Base-by-base conservation (phyloP, 2,329 filamentous ascomycete species). In the Neophaeococcomyces mojaviensis region DNA sequence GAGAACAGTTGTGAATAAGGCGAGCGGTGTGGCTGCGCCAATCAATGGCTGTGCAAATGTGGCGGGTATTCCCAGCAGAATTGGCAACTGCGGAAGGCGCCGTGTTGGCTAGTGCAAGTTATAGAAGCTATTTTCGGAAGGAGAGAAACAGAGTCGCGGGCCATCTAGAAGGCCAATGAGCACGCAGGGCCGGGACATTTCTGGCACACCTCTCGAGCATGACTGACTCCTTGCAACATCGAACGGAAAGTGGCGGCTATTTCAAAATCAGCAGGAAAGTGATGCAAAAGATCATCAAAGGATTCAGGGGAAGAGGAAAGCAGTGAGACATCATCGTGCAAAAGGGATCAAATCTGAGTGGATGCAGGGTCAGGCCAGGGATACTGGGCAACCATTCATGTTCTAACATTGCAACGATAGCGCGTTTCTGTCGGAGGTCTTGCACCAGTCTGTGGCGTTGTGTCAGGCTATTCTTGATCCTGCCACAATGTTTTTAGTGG, bases 271-370 rank as follows among this genome's bases (percentile, higher is more conserved):
- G 30, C 39, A 43, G 34, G 39, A 43, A 43, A 34, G 39, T 43
- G 39, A 34, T 43, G 39, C 39, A 43, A 43, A 28, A 43, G 39
- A 34, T 35, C 30, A 16, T 10, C 16, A 13, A 39, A 39, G 37
- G 20, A 39, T 10, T 39, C 33, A 28, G 33, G 39, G 39, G 39
- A 18, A 33, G 26, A 24, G 22, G 26, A 22, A 34, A 34, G 39
- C 24, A 28, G 16, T 35, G 39, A n/a, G 18, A 43, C 39, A 35
- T 15, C 18, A 41, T 16, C n/a, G 9, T 37, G 10, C 37, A 39
- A 39, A 10, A 28, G 13, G 20, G 18, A 24, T 4, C 13, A 28
- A 8, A 28, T 5, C 13, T 35, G 13, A 35, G 32, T 28, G 18
- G 37, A 15, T 39, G 37, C n/a, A n/a, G 26, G n/a, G 10, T 24